phyloP scores from a whole-genome alignment of 2,329 filamentous ascomycete genomes.

The Alternaria conjuncta region DNA sequence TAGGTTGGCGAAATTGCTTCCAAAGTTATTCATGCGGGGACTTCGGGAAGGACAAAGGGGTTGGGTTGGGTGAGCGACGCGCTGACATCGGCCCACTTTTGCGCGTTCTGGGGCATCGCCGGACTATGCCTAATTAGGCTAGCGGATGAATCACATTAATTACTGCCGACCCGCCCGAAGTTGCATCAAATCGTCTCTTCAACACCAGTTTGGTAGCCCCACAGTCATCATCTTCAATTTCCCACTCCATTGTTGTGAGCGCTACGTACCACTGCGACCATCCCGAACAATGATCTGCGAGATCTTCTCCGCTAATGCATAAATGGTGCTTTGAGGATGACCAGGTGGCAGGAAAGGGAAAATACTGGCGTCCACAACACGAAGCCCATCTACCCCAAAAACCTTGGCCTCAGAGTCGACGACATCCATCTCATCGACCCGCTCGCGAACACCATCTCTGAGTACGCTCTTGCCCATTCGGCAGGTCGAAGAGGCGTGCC shows the following conservation, averaged over 20 bases:
- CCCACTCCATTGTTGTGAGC: neutral
- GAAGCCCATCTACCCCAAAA: slow-evolving; percentile 41
- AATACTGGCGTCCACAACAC: slow-evolving; percentile 44
- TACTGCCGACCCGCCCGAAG: neutral
- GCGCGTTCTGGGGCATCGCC: neutral
- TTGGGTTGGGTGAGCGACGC: neutral
- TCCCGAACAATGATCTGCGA: slow-evolving; percentile 6
- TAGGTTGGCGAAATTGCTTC: neutral
- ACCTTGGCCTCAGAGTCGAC: slow-evolving; percentile 45
- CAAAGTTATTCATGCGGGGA: neutral
- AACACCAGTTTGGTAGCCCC: neutral
- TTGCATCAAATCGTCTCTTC: neutral
- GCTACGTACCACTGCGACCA: neutral
- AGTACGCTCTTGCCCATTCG: slow-evolving; percentile 31
- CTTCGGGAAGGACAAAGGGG: neutral
- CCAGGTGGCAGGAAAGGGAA: slow-evolving; percentile 46
- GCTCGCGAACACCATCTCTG: neutral
- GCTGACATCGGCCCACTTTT: neutral
- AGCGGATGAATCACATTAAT: neutral
- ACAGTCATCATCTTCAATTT: neutral
- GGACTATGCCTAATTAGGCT: neutral
- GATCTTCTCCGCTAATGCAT: slow-evolving; percentile 29
- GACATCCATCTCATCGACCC: slow-evolving; percentile 37
- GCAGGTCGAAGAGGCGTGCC: slow-evolving; percentile 29
- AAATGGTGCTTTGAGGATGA: slow-evolving; percentile 39